phyloP scores from a whole-genome alignment of 2,329 filamentous ascomycete genomes.

The Lachnellula occidentalis region DNA sequence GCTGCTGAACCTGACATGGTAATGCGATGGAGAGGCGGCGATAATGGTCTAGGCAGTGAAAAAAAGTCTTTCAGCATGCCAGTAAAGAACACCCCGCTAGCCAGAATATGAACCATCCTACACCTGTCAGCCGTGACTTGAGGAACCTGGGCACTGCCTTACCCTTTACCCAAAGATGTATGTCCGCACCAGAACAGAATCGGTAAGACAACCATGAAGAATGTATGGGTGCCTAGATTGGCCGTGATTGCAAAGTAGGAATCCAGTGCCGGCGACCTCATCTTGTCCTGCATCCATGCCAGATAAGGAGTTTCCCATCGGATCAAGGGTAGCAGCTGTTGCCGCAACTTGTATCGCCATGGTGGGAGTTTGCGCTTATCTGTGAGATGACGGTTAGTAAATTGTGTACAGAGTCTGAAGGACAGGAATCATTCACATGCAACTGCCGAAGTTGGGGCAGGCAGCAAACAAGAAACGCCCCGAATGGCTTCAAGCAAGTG shows the following conservation, averaged over 20 bases:
- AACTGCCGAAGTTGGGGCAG: neutral
- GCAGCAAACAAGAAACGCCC: too few species aligned
- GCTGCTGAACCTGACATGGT: conserved; percentile 96
- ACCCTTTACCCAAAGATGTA: conserved; percentile 80
- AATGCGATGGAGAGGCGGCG: conserved; percentile 86
- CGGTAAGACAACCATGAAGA: conserved; percentile 94
- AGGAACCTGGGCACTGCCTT: conserved; percentile 35
- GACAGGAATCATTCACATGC: neutral
- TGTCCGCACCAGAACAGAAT: conserved; percentile 97
- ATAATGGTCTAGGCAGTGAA: conserved; percentile 85
- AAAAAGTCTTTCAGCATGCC: conserved; percentile 93
- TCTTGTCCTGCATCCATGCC: conserved; percentile 72
- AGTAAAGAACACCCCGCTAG: conserved; percentile 76
- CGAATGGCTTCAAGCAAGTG: too few species aligned
- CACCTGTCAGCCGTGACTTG: conserved; percentile 16
- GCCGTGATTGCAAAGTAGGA: conserved; percentile 96
- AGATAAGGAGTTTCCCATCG: conserved; percentile 95
- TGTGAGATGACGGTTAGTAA: conserved; percentile 33
- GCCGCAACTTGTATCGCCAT: conserved; percentile 86
- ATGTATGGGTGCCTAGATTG: conserved; percentile 95
- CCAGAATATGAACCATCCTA: conserved; percentile 69
- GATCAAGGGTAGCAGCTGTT: conserved; percentile 76
- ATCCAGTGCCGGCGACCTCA: conserved; percentile 81
- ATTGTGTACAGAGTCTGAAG: neutral
- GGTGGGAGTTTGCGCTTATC: conserved; percentile 75